phyloP scores from a whole-genome alignment of 257 asterid species.

The Nicotiana tomentosiformis region DNA sequence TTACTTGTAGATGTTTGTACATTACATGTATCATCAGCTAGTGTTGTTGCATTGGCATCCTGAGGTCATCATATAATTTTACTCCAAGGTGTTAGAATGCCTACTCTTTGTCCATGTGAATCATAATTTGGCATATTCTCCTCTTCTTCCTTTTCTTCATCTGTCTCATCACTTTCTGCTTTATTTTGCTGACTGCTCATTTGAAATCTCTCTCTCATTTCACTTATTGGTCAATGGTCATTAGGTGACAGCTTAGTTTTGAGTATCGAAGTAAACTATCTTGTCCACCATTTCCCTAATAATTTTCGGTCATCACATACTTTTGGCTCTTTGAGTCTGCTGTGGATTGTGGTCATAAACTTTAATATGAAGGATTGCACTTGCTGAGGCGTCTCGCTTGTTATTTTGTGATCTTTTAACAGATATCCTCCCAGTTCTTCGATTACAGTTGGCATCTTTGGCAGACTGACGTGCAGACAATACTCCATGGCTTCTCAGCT shows the following conservation, averaged over 20 bases:
- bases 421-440: slow-evolving; percentile 89
- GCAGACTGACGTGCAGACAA: slow-evolving; percentile 82
- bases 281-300: not conserved
- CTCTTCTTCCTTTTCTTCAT: not conserved
- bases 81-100: not conserved
- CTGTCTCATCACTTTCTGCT: not conserved
- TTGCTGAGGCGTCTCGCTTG: slow-evolving; percentile 16
- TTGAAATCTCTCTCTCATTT: not conserved
- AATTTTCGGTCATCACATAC: not conserved
- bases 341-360: slow-evolving; percentile 13
- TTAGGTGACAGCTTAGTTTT: not conserved
- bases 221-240: not conserved
- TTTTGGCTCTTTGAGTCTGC: slow-evolving; percentile 10
- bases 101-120: not conserved
- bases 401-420: slow-evolving; percentile 29
- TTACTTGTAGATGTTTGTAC: not conserved
- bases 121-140: not conserved
- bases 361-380: slow-evolving; percentile 7
- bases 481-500: slow-evolving; percentile 68
- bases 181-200: slow-evolving; percentile 1
- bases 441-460: slow-evolving; percentile 98
- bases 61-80: slow-evolving; percentile 1
- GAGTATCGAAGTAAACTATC: not conserved
- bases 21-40: slow-evolving; percentile 1
- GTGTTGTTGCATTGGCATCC: not conserved